Conservation (phyloP, 208 protist species). For the Acanthamoeba castellanii region DNA sequence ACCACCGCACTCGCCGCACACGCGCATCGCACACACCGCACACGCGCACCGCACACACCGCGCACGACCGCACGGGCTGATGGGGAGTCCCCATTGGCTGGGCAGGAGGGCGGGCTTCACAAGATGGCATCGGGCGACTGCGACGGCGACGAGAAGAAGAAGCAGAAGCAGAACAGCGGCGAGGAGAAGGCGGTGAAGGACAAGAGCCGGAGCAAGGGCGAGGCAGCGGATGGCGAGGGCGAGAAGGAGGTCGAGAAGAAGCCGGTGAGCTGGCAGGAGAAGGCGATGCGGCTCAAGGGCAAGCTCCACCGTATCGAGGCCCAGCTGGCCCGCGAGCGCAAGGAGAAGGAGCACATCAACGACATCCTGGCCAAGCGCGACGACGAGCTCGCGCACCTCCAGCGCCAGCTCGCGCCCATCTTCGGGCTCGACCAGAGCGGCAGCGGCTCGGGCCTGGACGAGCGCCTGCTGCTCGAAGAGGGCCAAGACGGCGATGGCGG, state of each 20-base stretch:
- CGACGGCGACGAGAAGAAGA: no score
- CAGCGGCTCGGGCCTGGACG: neutral
- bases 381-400: conserved; percentile 16
- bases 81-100: no score
- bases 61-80: no score
- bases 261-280: conserved; percentile 52
- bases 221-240: neutral
- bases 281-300: conserved; percentile 58
- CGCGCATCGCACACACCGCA: no score
- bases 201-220: neutral
- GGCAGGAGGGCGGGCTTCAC: no score
- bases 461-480: neutral
- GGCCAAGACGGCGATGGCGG: neutral
- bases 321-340: conserved; percentile 42
- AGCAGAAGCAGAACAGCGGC: no score
- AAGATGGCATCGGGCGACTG: no score
- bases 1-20: neutral
- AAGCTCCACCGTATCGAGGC: conserved; percentile 55
- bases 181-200: no score
- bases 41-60: no score
- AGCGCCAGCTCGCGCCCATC: conserved; percentile 63
- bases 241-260: neutral
- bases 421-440: conserved; percentile 36
- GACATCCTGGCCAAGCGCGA: conserved; percentile 33
- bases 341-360: conserved; percentile 47